Evolutionary conservation across 257 asterid species (phyloP), one percentile per base, ranked within the genome.

Genomic region (Salvia rosmarinus): DNA sequence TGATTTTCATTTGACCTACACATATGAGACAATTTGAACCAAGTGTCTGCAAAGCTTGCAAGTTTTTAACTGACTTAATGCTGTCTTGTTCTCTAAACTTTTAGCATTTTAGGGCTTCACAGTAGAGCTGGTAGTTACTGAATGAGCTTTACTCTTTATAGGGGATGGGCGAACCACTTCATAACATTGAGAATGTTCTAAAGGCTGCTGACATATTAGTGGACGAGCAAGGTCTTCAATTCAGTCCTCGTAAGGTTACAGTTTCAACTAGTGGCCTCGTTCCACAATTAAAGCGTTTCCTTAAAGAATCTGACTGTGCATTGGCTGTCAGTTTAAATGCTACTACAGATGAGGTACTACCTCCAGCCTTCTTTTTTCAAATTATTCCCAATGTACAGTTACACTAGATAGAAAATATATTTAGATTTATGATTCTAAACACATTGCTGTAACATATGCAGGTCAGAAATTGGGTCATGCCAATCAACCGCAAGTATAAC

Each of bases 161-260:
- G 99, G 99, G 99, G 63, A 95, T 95, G 98, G 99, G 99, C 37
- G 99, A 95, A 75, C 99, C 96, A 77, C 89, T 95, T 71, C 96
- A 95, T 76, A 95, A 95, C 86, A 60, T 85, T 47, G 99, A 91
- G 72, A 95, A 91, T 80, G 99, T 95, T 71, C 21, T 86, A 42
- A 89, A 84, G 84, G 98, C 99, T 60, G 85, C 98, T 42, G 95
- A 91, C 78, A 94, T 94, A 79, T 70, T 94, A 88, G 93, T 91
- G 14, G 96, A 94, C 40, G 94, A 89, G 67, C 98, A 94, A 64
- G 99, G 99, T 56, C 99, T 94, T 71, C 96, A 95, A 10, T 91
- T 95, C 83, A 91, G 99, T 75, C 98, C 98, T 73, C 90, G 98
- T 13, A 95, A 89, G 83, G 98, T 95, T 74, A 89, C 99, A 2